Base-by-base conservation (phyloP, 106 monocot species). In the Acorus gramineus region DNA sequence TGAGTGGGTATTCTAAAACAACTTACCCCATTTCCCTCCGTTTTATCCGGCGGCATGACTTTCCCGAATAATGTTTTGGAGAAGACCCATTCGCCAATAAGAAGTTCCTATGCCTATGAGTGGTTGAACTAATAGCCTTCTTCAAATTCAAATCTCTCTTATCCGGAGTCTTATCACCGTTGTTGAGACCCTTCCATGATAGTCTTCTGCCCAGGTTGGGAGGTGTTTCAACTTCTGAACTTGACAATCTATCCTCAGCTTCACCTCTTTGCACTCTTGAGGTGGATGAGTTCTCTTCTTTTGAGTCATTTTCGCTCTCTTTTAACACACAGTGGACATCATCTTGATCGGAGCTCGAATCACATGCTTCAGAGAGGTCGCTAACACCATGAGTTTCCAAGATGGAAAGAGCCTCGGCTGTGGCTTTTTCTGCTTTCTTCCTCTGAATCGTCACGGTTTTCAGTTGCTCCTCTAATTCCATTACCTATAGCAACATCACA, bases 341-440 rank as follows among this genome's bases (percentile, higher is more conserved):
- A 45, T 92, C 83, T 59, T 74, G 73, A 9, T 88, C 88, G 28
- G 87, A 77, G 63, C 71, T 76, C 2, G 87, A 92, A 77, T 98
- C 88, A 50, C 68, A 73, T 47, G 56, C 69, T 60, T 78, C 88
- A 3, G 73, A 73, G 42, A 77, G 66, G 44, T 81, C 83, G 68
- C 67, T 66, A 12, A 81, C 55, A 46, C 92, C 88, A 51, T 77
- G 87, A 42, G 76, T 60, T 71, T 92, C 87, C 51, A 98, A 81
- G 50, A 98, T 89, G 56, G 85, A 49, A 53, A 98, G 79, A 72
- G 88, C 85, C 70, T 85, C 85, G 3, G 61, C 59, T 8, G 88
- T 75, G 11, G 91, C 98, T 69, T 75, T 85, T 74, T 98, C 88
- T 44, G 92, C 92, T 78, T 92, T 83, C 72, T 81, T 83, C 60